Evolutionary conservation across 495 filamentous ascomycete genomes (phyloP), one percentile per base, ranked within the genome.

Genomic region (Diplogelasinospora grovesii): DNA sequence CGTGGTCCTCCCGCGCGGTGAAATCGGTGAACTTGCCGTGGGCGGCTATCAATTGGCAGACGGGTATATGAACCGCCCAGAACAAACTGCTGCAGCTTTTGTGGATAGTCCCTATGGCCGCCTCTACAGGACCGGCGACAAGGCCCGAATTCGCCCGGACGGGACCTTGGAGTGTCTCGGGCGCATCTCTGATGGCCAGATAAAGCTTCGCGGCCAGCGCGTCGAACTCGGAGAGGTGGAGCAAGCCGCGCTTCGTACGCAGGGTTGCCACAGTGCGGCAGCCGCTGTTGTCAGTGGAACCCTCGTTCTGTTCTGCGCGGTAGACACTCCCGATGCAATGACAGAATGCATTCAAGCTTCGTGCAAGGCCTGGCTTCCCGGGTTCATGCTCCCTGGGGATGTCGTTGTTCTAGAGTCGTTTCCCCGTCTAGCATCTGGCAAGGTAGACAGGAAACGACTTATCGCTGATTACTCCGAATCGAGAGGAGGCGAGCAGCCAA

Each of bases 101-200:
- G 57, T 70, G 14, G 47, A 75, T 2, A 69, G 78, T 31, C 69
- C 59, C 6, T 72, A 63, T 57, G 73, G 56, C 62, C 78, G 46
- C 49, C 69, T 90, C 15, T 95, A 95, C 61, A 72, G 85, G 16
- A 97, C 90, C 2, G 89, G 89, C 4, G 89, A 97, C 57, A 81
- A 79, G 46, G 90, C 83, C 0, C 69, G 79, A 11, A 73, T 89
- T 24, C 62, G 80, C 6, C 61, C 71, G 1, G 75, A 81, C 27
- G 87, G 88, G 1, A 71, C 70, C 0, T 66, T 95, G 1, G 85
- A 95, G 48, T 92, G 85, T 53, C 74, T 89, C 3, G 90, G 90
- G 4, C 80, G 90, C 26, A 81, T 95, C 9, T 70, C 73, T 1
- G 74, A 73, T 14, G 84, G 85, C 3, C 87, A 94, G 54, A 77